Evolutionary conservation across 331 rosid species (phyloP).

Genomic region (Cydonia oblonga): DNA sequence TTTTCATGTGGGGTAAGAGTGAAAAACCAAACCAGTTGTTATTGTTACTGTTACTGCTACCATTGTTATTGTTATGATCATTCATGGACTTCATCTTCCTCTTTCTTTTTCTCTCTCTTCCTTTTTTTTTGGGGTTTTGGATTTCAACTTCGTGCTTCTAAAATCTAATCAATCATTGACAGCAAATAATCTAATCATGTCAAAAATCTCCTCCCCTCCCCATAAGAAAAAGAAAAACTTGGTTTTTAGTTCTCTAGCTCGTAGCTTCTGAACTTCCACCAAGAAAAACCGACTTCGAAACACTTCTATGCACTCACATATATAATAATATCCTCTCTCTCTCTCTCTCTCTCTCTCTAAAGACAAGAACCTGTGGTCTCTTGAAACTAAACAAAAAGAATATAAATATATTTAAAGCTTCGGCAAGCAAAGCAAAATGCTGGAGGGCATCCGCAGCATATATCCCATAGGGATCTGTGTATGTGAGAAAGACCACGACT

Average conservation of each 20-base stretch:
- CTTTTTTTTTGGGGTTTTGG: neutral
- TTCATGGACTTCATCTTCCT: constrained; percentile 57
- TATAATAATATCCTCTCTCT: neutral
- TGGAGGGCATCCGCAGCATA: constrained; percentile 61
- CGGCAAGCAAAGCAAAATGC: constrained; percentile 23
- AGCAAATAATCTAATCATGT: constrained; percentile 41
- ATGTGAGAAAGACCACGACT: constrained; percentile 49
- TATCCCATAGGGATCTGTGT: constrained; percentile 95
- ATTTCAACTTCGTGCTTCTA: constrained; percentile 6
- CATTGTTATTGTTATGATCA: constrained; percentile 29
- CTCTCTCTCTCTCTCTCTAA: neutral
- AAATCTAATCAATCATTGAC: constrained; percentile 50
- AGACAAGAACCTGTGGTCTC: constrained; percentile 44
- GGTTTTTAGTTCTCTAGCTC: constrained; percentile 20
- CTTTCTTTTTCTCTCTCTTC: neutral
- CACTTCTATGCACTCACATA: constrained; percentile 11
- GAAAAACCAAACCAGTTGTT: constrained; percentile 92
- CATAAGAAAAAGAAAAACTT: neutral
- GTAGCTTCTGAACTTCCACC: constrained; percentile 1
- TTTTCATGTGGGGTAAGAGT: constrained; percentile 82
- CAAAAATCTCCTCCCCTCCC: constrained; percentile 20
- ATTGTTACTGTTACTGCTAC: constrained; percentile 3
- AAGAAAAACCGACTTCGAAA: neutral
- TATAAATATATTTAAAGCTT: constrained; percentile 32
- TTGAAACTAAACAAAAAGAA: constrained; percentile 77